Evolutionary conservation across 1,284 basidiomycete genomes (phyloP), one percentile per base, ranked within the genome.

Genomic region (Kalmanozyma brasiliensis): DNA sequence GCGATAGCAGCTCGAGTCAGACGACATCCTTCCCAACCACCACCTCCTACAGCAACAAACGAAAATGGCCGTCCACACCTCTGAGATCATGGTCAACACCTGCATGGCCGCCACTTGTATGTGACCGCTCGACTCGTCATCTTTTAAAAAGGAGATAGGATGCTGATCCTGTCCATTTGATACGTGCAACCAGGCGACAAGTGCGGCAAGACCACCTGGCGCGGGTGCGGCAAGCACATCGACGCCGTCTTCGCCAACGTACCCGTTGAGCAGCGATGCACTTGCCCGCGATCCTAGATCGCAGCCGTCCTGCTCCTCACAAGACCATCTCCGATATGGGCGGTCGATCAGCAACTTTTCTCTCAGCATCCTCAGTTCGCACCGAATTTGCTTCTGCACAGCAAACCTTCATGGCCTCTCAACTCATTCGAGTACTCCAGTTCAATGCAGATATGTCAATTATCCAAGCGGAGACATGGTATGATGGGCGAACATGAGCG

Each of bases 151-250:
- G 6, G 6, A 24, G 23, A 17, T 2, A n/a, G 6, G n/a, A n/a
- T n/a, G 7, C 44, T 46, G 16, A 46, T n/a, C 22, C 7, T 30
- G 5, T 32, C 24, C 16, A 2, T 17, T 23, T 14, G 10, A 7
- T 1, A 6, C 43, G 24, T 24, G 30, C 34, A 17, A 11, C 4
- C 53, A 74, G 72, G 72, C 51, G 64, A 61, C 49, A 74, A 68
- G 55, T 74, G 72, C 42, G 72, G 72, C 38, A 74, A 74, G 49
- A 74, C 72, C 33, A 74, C 72, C 17, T 74, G 72, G 72, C 42
- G 47, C 11, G 72, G 72, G 17, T 74, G 72, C 24, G 72, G 72
- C 46, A 53, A 30, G 19, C 72, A 74, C 55, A 52, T 68, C 45
- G 72, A 74, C 42, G 35, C 49, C n/a, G 65, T 73, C 41, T 64